Evolutionary conservation across 768 basidiomycete genomes (phyloP).

Genomic region (Psilocybe sp.): DNA sequence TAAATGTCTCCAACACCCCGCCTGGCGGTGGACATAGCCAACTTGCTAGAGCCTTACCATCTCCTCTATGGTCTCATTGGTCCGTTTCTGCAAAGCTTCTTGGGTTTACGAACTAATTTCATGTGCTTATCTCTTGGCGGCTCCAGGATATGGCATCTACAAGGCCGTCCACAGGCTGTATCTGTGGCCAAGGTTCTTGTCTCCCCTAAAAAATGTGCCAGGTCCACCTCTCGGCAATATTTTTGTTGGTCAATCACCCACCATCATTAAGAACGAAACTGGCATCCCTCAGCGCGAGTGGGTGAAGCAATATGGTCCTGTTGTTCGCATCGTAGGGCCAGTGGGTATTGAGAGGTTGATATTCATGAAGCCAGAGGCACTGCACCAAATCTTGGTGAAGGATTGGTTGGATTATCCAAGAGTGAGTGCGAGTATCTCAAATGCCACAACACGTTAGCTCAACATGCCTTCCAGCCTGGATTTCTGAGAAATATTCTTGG

Average conservation of each 20-base stretch:
- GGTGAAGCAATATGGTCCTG: slow-evolving; percentile 42
- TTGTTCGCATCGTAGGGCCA: slow-evolving; percentile 42
- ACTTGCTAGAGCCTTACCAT: slow-evolving; percentile 8
- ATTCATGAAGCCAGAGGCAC: slow-evolving; percentile 40
- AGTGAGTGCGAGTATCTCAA: slow-evolving; percentile 21
- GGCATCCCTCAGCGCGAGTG: slow-evolving; percentile 44
- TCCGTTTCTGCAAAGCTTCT: neutral
- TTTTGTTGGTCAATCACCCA: slow-evolving; percentile 35
- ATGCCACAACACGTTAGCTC: slow-evolving; percentile 37
- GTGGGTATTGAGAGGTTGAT: slow-evolving; percentile 44
- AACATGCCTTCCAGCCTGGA: slow-evolving; percentile 28
- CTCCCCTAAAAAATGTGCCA: slow-evolving; percentile 25
- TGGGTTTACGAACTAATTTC: neutral
- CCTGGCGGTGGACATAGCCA: neutral
- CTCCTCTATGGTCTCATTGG: slow-evolving; percentile 12
- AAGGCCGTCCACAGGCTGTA: slow-evolving; percentile 21
- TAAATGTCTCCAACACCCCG: slow-evolving; percentile 6
- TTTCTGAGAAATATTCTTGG: slow-evolving; percentile 42
- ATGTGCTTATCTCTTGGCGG: neutral
- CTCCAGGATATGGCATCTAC: slow-evolving; percentile 10
- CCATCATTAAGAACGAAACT: slow-evolving; percentile 35
- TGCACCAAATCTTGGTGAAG: slow-evolving; percentile 40
- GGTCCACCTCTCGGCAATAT: slow-evolving; percentile 25
- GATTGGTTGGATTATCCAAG: slow-evolving; percentile 47
- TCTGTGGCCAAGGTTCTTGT: slow-evolving; percentile 27